phyloP scores from a whole-genome alignment of 1,284 basidiomycete genomes.

The Rhodotorula sp. region DNA sequence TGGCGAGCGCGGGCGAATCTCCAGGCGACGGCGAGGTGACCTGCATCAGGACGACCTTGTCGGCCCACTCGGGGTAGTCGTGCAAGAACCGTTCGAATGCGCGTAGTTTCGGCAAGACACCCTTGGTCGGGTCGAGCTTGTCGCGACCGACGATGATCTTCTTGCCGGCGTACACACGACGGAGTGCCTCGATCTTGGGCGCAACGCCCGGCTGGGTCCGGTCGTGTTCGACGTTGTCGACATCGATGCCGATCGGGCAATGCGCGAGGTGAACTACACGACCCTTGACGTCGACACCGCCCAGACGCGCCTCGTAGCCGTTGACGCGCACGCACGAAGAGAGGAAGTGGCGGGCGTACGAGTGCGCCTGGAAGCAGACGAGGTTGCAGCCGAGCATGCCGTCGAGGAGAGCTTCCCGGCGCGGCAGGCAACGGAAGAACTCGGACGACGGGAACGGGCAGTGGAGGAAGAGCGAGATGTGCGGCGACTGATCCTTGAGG shows the following conservation, averaged over 20 bases:
- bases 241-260: constrained; percentile 97
- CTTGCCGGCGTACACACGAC: constrained; percentile 86
- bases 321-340: constrained; percentile 94
- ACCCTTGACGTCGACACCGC: constrained; percentile 85
- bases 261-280: constrained; percentile 81
- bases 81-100: constrained; percentile 93
- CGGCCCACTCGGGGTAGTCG: constrained; percentile 93
- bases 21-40: constrained; percentile 94
- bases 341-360: constrained; percentile 92
- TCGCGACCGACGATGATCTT: constrained; percentile 99
- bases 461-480: constrained; percentile 89
- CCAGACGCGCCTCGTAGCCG: constrained; percentile 81
- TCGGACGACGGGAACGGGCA: constrained; percentile 97
- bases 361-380: constrained; percentile 91
- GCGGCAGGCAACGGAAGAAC: constrained; percentile 88
- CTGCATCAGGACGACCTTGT: constrained; percentile 69
- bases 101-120: constrained; percentile 93
- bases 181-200: constrained; percentile 83
- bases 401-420: constrained; percentile 90
- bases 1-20: constrained; percentile 89
- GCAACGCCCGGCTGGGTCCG: constrained; percentile 73
- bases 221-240: constrained; percentile 80
- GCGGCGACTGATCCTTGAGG: constrained; percentile 65
- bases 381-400: constrained; percentile 98
- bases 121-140: constrained; percentile 97